A percentile compares a stretch with the other conserved stretches of the same genome.
These are phyloP conservation scores for Mollisiaceae sp. DNA, from an alignment of 2,329 filamentous ascomycete genomes.

Conservation along the genomic window DNA sequence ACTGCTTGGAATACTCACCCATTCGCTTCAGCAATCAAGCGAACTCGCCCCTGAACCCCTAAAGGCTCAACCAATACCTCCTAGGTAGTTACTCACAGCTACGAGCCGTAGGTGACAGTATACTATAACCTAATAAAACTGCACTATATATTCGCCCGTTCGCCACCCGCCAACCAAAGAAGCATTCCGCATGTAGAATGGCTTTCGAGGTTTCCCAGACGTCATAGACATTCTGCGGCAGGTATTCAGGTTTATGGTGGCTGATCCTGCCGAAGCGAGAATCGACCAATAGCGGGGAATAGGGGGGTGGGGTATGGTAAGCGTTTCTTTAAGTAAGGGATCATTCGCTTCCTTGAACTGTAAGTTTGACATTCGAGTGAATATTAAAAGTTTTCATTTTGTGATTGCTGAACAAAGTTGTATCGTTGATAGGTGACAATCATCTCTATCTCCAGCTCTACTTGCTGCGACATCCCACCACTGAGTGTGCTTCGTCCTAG, in stretches of 20 bases:
- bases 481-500: background rate
- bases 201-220: no score
- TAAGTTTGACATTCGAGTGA: background rate
- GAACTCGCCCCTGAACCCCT: background rate
- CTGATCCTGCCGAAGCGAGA: background rate
- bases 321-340: background rate
- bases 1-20: background rate
- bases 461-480: background rate
- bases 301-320: background rate
- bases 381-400: background rate
- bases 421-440: background rate
- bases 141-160: background rate
- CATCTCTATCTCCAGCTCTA: no score
- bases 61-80: background rate
- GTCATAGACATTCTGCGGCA: background rate
- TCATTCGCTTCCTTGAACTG: background rate
- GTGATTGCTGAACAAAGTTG: background rate
- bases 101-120: background rate
- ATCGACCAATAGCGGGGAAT: conserved; percentile 1
- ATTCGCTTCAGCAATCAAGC: background rate
- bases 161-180: background rate
- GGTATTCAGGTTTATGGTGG: background rate
- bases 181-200: background rate
- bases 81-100: background rate
- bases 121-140: background rate